Evolutionary conservation across 176 grass and related monocot genomes (phyloP), one percentile per base, ranked within the genome.

Genomic region (Cenchrus purpureus): DNA sequence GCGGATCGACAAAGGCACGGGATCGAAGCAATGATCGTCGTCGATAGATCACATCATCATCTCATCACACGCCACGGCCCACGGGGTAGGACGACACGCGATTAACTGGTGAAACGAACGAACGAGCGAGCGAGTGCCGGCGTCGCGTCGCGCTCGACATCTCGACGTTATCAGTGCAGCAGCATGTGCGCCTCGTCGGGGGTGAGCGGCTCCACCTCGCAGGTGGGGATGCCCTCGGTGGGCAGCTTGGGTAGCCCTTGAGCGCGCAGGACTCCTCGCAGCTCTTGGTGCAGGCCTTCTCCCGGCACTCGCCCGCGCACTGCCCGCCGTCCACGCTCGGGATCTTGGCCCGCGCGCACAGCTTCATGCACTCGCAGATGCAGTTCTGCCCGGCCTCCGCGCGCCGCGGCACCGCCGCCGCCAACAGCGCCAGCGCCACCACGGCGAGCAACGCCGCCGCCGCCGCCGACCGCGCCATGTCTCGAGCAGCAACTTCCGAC

Each of bases 321-420:
- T 22, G 49, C 59, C 59, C 9, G 59, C 52, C 37, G 37, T 67
- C 12, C 68, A 90, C 32, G 59, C 2, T 16, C 19, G 89, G 84
- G 68, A 87, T 68, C 12, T 10, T 14, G 43, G 80, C 25, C 80
- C 79, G 84, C 51, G 40, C 4, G 79, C 80, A 87, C 79, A 86
- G 79, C 84, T 87, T 90, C 89, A 90, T 51, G 79, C 89, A 87
- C 85, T 91, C 85, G 85, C 89, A 91, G 80, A 87, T 87, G 81
- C 85, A 91, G 85, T 91, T 91, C 69, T 84, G 85, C 22, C 68
- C 61, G 45, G 84, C 89, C 74, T 90, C 81, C 62, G 72, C 65
- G 10, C 54, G 61, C 88, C 54, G 61, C 88, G n/a, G 49, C 77
- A 28, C 32, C 65, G 3, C 13, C 42, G 6, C 32, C 14, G 32